Percentiles rank a stretch among this genome's conserved stretches.
Conservation (phyloP, 2,329 filamentous ascomycete species). For the Pseudophaeomoniella oleicola region DNA sequence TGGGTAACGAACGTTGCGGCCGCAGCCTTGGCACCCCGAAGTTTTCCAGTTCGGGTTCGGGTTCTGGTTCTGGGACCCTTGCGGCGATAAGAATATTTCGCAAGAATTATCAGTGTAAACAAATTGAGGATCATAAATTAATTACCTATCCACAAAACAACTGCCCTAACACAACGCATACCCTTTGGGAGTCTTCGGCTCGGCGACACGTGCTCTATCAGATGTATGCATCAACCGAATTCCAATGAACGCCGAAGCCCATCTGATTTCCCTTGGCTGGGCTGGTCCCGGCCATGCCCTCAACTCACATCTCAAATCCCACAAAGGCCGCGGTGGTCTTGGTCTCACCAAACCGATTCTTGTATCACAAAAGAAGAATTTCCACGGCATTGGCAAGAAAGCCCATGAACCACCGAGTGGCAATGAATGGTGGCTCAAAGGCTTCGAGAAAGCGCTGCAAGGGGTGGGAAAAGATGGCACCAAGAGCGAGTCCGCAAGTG, state of each 20-base stretch:
- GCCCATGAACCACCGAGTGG: constrained; percentile 46
- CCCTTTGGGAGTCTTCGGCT: too few species aligned
- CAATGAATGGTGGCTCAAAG: constrained; percentile 95
- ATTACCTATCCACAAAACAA: too few species aligned
- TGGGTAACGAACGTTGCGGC: too few species aligned
- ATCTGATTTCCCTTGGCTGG: constrained; percentile 81
- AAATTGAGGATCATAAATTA: too few species aligned
- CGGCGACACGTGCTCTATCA: too few species aligned
- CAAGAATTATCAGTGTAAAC: too few species aligned
- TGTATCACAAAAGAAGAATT: constrained; percentile 66
- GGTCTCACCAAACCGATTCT: constrained; percentile 75
- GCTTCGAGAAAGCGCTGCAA: constrained; percentile 81
- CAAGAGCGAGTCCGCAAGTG: constrained; percentile 33
- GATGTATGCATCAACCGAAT: too few species aligned
- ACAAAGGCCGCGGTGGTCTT: constrained; percentile 29
- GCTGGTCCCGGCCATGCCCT: constrained; percentile 77
- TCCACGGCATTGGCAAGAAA: constrained; percentile 65
- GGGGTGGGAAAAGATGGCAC: constrained; percentile 52
- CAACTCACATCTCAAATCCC: constrained; percentile 36
- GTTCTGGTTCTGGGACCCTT: too few species aligned
- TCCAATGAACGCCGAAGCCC: constrained; percentile 70
- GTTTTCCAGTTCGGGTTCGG: too few species aligned
- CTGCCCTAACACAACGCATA: too few species aligned
- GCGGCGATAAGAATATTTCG: too few species aligned
- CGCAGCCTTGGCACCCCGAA: too few species aligned